Conservation (phyloP, 2,329 filamentous ascomycete genomes). For the Verticillium isaacii region DNA sequence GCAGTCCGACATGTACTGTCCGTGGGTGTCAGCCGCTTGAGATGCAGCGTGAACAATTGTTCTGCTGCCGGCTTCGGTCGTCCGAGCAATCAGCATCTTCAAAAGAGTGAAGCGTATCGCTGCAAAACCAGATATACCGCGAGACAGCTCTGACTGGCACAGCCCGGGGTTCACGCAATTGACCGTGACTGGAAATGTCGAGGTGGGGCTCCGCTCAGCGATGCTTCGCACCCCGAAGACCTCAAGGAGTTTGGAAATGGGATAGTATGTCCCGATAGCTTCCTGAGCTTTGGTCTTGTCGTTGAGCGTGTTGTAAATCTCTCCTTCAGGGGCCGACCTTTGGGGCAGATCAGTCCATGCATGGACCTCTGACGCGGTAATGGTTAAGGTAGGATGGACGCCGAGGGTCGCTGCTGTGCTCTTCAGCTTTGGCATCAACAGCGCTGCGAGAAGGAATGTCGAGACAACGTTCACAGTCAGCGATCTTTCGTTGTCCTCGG, state of each 20-base stretch:
- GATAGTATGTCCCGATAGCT: slow-evolving; percentile 16
- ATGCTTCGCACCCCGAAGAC: slow-evolving; percentile 19
- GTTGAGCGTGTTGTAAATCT: slow-evolving; percentile 23
- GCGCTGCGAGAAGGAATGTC: slow-evolving; percentile 42
- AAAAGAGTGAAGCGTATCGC: slow-evolving; percentile 15
- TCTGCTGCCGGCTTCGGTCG: slow-evolving; percentile 41
- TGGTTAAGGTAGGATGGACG: slow-evolving; percentile 18
- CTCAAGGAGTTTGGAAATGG: slow-evolving; percentile 25
- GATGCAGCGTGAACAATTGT: slow-evolving; percentile 32
- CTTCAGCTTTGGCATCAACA: slow-evolving; percentile 47
- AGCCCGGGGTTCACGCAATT: slow-evolving; percentile 49
- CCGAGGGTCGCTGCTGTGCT: slow-evolving; percentile 21
- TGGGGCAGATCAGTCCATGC: slow-evolving; percentile 20
- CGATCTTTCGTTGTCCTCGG: slow-evolving; percentile 40
- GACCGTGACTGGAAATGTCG: slow-evolving; percentile 32
- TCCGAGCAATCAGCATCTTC: slow-evolving; percentile 31
- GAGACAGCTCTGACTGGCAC: slow-evolving; percentile 40
- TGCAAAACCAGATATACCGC: slow-evolving; percentile 21
- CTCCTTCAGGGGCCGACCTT: slow-evolving; percentile 16
- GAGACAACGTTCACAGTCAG: slow-evolving; percentile 50
- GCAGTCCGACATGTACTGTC: slow-evolving; percentile 37
- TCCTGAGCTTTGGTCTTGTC: slow-evolving; percentile 9
- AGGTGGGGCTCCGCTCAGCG: slow-evolving; percentile 8
- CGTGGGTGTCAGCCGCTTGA: slow-evolving; percentile 36
- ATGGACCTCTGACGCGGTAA: slow-evolving; percentile 23